Base-by-base conservation (phyloP, 306 rosid genomes). In the Dalbergia cultrata region DNA sequence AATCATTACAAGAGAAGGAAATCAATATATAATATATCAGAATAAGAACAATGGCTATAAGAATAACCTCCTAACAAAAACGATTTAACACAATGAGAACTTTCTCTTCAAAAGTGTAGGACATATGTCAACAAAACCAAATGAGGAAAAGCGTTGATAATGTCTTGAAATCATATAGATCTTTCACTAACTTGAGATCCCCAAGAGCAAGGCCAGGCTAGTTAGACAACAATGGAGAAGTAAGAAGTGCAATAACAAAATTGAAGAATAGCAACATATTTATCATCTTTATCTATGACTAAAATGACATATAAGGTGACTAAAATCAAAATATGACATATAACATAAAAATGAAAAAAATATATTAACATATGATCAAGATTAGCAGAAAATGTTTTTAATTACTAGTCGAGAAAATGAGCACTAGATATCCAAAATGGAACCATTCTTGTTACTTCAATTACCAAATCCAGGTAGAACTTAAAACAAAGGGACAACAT, bases 121-220 rank as follows among this genome's bases (percentile, higher is more conserved):
- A 54, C 72, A 31, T 66, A 95, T 90, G 74, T 83, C 83, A 83
- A 95, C 70, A 70, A 90, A 93, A 82, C 99, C 97, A n/a, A 76
- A 95, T 91, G 64, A 95, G 94, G 88, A 93, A 95, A 57, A 95
- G 98, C 61, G 93, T 94, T 4, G 80, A 84, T 83, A 95, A 84
- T 43, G 99, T 95, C 86, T 91, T 95, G 49, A 88, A 90, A 82
- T 95, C 98, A 52, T 93, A 95, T 59, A 95, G 89, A 77, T 95
- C 99, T 88, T 88, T 95, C 78, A 95, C 86, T n/a, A 98, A 95
- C 80, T 90, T 91, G 43, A 95, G 93, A 90, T 95, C 99, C 81
- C 98, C 99, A 8, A 95, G 99, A 77, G 99, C 97, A 84, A 92
- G 99, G 72, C 99, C 99, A 67, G 99, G 98, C 99, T 95, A 83